These are phyloP conservation scores for Candida labiduridarum DNA, from an alignment of 1,139 yeast genomes.

Conservation along the genomic window DNA sequence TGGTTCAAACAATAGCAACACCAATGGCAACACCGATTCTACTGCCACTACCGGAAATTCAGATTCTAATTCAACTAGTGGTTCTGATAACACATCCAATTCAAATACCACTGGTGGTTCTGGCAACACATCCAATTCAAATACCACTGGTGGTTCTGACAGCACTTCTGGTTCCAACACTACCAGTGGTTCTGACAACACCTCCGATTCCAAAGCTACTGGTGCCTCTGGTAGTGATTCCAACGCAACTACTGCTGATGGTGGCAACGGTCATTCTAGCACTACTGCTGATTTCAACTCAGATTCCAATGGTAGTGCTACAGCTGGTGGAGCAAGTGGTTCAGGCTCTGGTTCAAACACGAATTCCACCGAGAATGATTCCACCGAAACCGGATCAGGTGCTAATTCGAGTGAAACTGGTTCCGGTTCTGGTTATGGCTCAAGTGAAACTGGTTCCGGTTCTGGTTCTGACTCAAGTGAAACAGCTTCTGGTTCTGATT, in stretches of 20 bases:
- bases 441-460: conserved; percentile 12
- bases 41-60: neutral
- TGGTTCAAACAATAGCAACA: neutral
- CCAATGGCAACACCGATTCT: neutral
- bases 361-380: conserved; percentile 4
- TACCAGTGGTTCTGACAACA: conserved; percentile 10
- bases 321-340: neutral
- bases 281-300: conserved; percentile 14
- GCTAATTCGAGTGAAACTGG: conserved; percentile 10
- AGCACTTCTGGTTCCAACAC: conserved; percentile 10
- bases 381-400: conserved; percentile 14
- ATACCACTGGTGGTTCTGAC: neutral
- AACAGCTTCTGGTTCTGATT: conserved; percentile 2
- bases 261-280: conserved; percentile 12
- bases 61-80: neutral
- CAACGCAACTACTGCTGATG: conserved; percentile 6
- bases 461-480: conserved; percentile 10
- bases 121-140: conserved; percentile 1
- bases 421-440: neutral
- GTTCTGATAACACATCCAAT: neutral
- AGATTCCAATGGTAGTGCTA: conserved; percentile 15
- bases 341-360: conserved; percentile 6
- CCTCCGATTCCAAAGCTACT: conserved; percentile 6
- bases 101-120: conserved; percentile 2
- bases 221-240: conserved; percentile 15